Conservation (phyloP, 208 protist species). For the Spongospora subterranea region DNA sequence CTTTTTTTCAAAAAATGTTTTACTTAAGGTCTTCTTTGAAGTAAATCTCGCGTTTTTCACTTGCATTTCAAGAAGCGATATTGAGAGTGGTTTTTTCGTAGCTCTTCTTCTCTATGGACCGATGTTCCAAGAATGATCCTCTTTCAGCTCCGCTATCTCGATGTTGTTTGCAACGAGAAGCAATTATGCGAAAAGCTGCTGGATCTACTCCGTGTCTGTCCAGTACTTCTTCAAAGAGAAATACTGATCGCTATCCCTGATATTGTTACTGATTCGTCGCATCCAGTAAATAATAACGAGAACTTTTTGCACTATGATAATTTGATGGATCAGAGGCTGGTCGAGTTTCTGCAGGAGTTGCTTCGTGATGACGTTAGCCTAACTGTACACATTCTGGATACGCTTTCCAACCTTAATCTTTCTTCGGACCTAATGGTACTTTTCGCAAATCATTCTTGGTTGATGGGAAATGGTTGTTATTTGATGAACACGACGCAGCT, state of each 20-base stretch:
- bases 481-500: no score
- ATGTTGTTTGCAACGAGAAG: background rate
- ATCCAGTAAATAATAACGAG: background rate
- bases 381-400: background rate
- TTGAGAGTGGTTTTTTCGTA: no score
- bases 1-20: background rate
- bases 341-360: background rate
- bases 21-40: background rate
- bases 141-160: background rate
- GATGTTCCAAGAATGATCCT: background rate
- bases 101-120: background rate
- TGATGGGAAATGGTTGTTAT: no score
- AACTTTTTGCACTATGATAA: no score
- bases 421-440: background rate
- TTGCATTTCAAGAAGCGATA: no score
- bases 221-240: background rate
- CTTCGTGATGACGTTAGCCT: background rate
- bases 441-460: no score
- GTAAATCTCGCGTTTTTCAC: no score
- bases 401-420: background rate
- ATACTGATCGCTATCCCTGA: background rate
- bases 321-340: background rate
- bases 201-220: background rate
- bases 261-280: background rate
- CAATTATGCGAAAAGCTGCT: background rate